Evolutionary conservation across 2,329 filamentous ascomycete species (phyloP), one percentile per base, ranked within the genome.

Genomic region (Colletotrichum siamense): DNA sequence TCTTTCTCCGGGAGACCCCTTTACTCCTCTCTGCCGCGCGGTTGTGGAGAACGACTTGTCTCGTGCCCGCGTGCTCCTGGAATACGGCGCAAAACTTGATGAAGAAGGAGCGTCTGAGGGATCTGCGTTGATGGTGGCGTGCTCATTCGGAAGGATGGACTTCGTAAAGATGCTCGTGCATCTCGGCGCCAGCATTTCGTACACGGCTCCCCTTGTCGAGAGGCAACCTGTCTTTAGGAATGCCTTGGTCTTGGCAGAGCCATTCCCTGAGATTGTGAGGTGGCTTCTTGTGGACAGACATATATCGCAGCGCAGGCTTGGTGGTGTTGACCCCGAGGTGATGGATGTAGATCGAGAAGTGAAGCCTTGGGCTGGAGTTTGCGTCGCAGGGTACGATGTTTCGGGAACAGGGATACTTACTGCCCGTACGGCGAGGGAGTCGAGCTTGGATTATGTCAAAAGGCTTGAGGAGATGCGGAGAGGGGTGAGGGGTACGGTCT

Each of bases 121-220:
- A 15, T 79, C 75, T 30, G 69, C 79, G 18, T 73, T 79, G 32
- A 79, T 79, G 77, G 28, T 59, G 8, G 78, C 79, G 4, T 79
- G 78, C 44, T 15, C 39, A 8, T 68, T 59, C 13, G 76, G 77
- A 3, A 28, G 72, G 4, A 13, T 73, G 8, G 62, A 63, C 4
- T 66, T 52, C 13, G 77, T 78, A 0, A 76, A 69, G 59, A 13
- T 72, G 6, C 67, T 80, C 2, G 55, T 80, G 6, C 30, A 26
- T 5, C 24, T 24, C 22, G 78, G 77, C 10, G 78, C 78, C 7
- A 30, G 57, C 30, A 67, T 79, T 26, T 63, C 78, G 2, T 77
- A 78, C 36, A 16, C 1, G 4, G 10, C 22, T 16, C 61, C 0
- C 15, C 8, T 10, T 13, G 12, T 28, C 2, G 55, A 52, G 34